Conservation (phyloP, 2,329 filamentous ascomycete species). For the Fusarium burgessii region DNA sequence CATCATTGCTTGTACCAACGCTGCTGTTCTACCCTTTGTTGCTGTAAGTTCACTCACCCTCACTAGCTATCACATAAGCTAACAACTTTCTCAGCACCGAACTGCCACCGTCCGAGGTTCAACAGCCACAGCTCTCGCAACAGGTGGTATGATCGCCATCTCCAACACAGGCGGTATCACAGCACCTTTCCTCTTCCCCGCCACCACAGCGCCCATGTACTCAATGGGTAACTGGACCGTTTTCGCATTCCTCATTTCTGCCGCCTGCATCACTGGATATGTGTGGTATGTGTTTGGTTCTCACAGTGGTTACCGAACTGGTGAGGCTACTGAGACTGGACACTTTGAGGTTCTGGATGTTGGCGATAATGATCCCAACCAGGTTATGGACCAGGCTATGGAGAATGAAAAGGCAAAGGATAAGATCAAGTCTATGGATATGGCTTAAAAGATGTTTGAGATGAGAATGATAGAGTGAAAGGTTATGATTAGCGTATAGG, state of each 20-base stretch:
- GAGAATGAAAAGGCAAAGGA: slow-evolving; percentile 33
- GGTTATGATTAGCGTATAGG: neutral
- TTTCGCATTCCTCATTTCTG: slow-evolving; percentile 47
- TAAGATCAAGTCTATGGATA: slow-evolving; percentile 33
- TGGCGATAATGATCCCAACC: slow-evolving; percentile 36
- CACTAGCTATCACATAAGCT: rapidly evolving
- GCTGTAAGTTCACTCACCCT: slow-evolving; percentile 41
- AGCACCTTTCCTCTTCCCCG: slow-evolving; percentile 51
- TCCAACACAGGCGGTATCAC: slow-evolving; percentile 52
- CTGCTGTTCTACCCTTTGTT: slow-evolving; percentile 50
- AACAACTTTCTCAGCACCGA: slow-evolving; percentile 42
- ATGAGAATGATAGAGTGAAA: neutral
- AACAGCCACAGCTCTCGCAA: slow-evolving; percentile 50
- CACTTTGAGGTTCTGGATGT: slow-evolving; percentile 36
- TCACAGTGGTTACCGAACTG: slow-evolving; percentile 49
- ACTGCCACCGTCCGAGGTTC: slow-evolving; percentile 51
- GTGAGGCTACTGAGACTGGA: slow-evolving; percentile 28
- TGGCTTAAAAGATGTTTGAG: slow-evolving; percentile 8
- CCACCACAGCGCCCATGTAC: slow-evolving; percentile 49
- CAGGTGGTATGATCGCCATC: slow-evolving; percentile 52
- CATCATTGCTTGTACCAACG: slow-evolving; percentile 51
- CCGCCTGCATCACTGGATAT: slow-evolving; percentile 44
- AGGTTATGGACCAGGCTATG: slow-evolving; percentile 32
- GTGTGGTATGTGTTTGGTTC: slow-evolving; percentile 50
- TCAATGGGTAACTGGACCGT: slow-evolving; percentile 53